Evolutionary conservation across 208 protist species (phyloP), one percentile per base, ranked within the genome.

Genomic region (Trypanosoma congolense): DNA sequence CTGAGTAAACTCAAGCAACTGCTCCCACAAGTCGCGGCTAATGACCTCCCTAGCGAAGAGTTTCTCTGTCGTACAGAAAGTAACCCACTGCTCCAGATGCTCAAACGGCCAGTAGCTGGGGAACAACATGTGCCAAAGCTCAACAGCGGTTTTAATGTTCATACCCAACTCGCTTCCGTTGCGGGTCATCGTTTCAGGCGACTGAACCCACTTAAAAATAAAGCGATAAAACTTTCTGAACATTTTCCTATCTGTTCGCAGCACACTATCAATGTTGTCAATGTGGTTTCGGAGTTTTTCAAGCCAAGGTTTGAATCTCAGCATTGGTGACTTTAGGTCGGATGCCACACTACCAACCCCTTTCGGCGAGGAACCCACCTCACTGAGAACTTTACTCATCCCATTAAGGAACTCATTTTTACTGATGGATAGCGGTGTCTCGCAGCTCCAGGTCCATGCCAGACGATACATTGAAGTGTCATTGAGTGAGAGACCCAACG

Each of bases 101-200:
- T 47, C 29, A 52, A 91, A 91, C 24, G 33, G 64, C 48, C 61
- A 61, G 49, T 87, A 87, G 42, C 57, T 40, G 12, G 64, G 64
- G 31, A 70, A 64, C 44, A 93, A 77, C 45, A 80, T 73, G 12
- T 64, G 61, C 82, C 85, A 93, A 50, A 93, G 45, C 62, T 89
- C 81, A 28, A 73, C 74, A 3, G 79, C 79, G 14, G 56, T 59
- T 28, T 63, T 56, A 14, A 63, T 36, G 46, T 26, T 60, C 56
- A 70, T 55, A 22, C 57, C 64, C 2, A 55, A 4, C 19, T 64
- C 46, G 22, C 46, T 44, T 26, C 35, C 1, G 26, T 28, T 41
- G 16, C 50, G 29, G 14, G 22, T 47, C 21, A 28, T 68, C 4
- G 61, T 68, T 29, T 61, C 52, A 12, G 35, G 54, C n/a, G 54